Evolutionary conservation across 441 rosid species (phyloP), one percentile per base, ranked within the genome.

Genomic region (Croton setiger): DNA sequence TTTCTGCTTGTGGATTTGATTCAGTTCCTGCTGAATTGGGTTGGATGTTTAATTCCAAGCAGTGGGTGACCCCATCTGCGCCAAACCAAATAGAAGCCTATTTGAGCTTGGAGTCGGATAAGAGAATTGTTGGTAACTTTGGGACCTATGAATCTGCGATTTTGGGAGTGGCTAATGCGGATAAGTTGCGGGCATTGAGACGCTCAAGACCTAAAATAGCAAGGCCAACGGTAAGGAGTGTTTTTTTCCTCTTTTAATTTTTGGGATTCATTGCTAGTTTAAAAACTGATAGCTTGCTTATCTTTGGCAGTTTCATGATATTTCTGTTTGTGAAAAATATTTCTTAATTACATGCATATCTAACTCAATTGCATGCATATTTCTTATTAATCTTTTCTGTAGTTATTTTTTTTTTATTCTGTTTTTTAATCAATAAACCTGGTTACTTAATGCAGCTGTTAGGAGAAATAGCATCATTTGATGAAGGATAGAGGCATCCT

Each of bases 1-100:
- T 93, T 76, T 93, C 96, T 3, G 97, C 98, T 2, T 93, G 98
- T 59, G 98, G 97, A 64, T 93, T 91, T 55, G 98, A 91, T 77
- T 93, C 96, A 0, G 67, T 89, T 57, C 98, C 98, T 11, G 96
- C 95, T 55, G 98, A 89, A 66, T 51, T 91, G 72, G 96, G 98
- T 15, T 70, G 86, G 64, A 78, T 89, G 78, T 91, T 88, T 78
- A 86, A 93, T 76, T 83, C 96, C 60, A 84, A 80, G 78, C 97
- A 89, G 72, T 93, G 98, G 98, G 74, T 66, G 49, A 62, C 79
- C 44, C 94, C 92, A 2, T 75, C 89, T 14, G 92, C 74, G 60
- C 96, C 93, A 18, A 91, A 86, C 74, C 72, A 68, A 63, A 79
- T 91, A 0, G 94, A 89, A 80, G 97, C 96, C 2, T 91, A 89